phyloP scores from a whole-genome alignment of 2,329 filamentous ascomycete genomes.

The Lachnellula arida region DNA sequence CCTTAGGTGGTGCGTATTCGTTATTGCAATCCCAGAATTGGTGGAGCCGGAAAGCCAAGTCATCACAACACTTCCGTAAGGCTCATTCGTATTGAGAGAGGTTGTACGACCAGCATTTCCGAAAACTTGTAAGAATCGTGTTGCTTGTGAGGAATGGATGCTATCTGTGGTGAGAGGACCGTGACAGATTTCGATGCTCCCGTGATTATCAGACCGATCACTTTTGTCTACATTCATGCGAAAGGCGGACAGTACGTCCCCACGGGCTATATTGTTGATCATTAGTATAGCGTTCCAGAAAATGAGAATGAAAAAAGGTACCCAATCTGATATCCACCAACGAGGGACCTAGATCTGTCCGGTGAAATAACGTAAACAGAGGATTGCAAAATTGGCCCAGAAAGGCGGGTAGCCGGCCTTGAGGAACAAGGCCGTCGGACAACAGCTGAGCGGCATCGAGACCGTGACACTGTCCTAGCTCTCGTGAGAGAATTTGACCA shows the following conservation, averaged over 20 bases:
- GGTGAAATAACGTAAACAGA: slow-evolving; percentile 15
- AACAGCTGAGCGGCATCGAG: slow-evolving; percentile 11
- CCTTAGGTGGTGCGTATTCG: background rate
- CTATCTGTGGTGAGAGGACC: too few species aligned
- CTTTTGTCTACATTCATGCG: too few species aligned
- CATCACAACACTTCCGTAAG: background rate
- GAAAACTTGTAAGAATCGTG: background rate
- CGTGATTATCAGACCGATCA: too few species aligned
- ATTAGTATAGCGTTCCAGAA: too few species aligned
- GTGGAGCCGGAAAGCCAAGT: slow-evolving; percentile 9
- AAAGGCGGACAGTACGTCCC: too few species aligned
- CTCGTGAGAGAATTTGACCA: slow-evolving; percentile 21
- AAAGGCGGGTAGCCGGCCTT: slow-evolving; percentile 1
- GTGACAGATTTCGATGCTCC: too few species aligned
- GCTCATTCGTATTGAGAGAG: background rate
- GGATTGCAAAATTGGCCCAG: background rate
- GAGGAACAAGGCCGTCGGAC: slow-evolving; percentile 11
- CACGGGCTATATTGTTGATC: background rate
- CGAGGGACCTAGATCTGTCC: slow-evolving; percentile 7
- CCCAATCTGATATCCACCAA: slow-evolving; percentile 9
- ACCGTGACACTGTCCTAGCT: slow-evolving; percentile 8
- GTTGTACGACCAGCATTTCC: background rate
- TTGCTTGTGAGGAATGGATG: too few species aligned
- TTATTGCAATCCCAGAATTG: slow-evolving; percentile 12
- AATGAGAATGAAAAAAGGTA: background rate